Evolutionary conservation across 208 protist species (phyloP).

Genomic region (Acanthamoeba rhysodes): DNA sequence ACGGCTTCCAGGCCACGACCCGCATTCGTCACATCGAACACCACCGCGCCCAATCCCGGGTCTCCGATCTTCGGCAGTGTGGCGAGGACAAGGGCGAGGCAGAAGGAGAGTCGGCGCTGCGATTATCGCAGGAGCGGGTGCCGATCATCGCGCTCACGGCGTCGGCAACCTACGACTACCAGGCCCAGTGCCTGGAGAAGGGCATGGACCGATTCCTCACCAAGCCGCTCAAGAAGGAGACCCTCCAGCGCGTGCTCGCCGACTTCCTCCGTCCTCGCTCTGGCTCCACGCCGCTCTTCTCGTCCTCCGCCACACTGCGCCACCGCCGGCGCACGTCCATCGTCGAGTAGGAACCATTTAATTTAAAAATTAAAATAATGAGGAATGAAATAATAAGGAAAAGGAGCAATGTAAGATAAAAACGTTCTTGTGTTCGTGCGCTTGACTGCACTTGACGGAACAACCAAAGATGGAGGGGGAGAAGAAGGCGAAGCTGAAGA

Average conservation of each 20-base stretch:
- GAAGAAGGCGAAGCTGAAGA: background rate
- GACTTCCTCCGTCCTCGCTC: too few species aligned
- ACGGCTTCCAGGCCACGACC: constrained; percentile 52
- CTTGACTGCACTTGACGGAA: too few species aligned
- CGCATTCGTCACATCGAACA: background rate
- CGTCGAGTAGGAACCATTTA: too few species aligned
- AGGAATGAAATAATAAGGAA: too few species aligned
- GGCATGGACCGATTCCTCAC: constrained; percentile 49
- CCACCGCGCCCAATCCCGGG: background rate
- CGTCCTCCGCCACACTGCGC: too few species aligned
- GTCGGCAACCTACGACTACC: background rate
- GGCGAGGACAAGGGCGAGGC: too few species aligned
- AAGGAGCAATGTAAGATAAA: too few species aligned
- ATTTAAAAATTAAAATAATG: too few species aligned
- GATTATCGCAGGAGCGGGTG: background rate
- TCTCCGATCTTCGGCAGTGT: too few species aligned
- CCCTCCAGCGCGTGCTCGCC: background rate
- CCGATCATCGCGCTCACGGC: constrained; percentile 27
- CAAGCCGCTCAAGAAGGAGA: constrained; percentile 42
- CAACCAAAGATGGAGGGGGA: background rate
- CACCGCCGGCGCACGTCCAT: too few species aligned
- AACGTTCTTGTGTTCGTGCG: too few species aligned
- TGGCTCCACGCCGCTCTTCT: too few species aligned
- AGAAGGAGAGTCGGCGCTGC: background rate
- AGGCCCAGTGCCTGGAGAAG: constrained; percentile 18